phyloP scores from a whole-genome alignment of 2,329 filamentous ascomycete species.

The Alternaria viburni region DNA sequence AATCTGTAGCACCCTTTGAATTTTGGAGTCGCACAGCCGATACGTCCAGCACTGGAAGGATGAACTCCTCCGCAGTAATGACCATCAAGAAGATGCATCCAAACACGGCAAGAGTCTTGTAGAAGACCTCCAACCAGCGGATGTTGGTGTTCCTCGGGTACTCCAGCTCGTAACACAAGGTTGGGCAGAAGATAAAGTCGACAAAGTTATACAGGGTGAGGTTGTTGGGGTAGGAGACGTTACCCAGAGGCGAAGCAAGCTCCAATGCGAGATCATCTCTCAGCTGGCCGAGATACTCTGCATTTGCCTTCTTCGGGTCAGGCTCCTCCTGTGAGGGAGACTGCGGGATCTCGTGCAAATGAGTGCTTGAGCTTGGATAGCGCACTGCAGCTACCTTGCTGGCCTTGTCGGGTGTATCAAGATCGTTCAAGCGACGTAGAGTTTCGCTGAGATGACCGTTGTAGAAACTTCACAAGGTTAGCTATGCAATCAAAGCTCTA shows the following conservation, averaged over 20 bases:
- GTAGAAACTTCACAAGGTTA: slow-evolving; percentile 70
- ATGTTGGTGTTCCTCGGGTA: slow-evolving; percentile 82
- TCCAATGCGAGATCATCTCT: slow-evolving; percentile 89
- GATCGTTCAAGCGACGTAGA: slow-evolving; percentile 75
- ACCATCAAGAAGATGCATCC: slow-evolving; percentile 96
- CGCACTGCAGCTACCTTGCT: slow-evolving; percentile 74
- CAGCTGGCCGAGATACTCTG: slow-evolving; percentile 65
- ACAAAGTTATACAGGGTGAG: slow-evolving; percentile 80
- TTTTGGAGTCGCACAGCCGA: slow-evolving; percentile 64
- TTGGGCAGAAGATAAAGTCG: slow-evolving; percentile 91
- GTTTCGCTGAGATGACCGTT: slow-evolving; percentile 94
- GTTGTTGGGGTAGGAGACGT: slow-evolving; percentile 88
- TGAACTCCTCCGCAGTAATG: slow-evolving; percentile 91
- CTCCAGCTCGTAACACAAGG: slow-evolving; percentile 95
- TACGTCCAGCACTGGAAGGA: slow-evolving; percentile 84
- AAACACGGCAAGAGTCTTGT: slow-evolving; percentile 88
- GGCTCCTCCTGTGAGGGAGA: slow-evolving; percentile 48
- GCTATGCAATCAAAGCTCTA: neutral
- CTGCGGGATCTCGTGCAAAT: slow-evolving; percentile 60
- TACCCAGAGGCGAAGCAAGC: slow-evolving; percentile 87
- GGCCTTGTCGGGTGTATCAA: slow-evolving; percentile 77
- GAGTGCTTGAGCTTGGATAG: slow-evolving; percentile 64
- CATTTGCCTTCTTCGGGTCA: slow-evolving; percentile 49
- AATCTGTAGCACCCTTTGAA: slow-evolving; percentile 64
- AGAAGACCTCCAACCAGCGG: slow-evolving; percentile 80